Percentiles rank a stretch among this genome's conserved stretches.
phyloP scores from a whole-genome alignment of 805 yeast genomes.

The Ogataea pilisensis region DNA sequence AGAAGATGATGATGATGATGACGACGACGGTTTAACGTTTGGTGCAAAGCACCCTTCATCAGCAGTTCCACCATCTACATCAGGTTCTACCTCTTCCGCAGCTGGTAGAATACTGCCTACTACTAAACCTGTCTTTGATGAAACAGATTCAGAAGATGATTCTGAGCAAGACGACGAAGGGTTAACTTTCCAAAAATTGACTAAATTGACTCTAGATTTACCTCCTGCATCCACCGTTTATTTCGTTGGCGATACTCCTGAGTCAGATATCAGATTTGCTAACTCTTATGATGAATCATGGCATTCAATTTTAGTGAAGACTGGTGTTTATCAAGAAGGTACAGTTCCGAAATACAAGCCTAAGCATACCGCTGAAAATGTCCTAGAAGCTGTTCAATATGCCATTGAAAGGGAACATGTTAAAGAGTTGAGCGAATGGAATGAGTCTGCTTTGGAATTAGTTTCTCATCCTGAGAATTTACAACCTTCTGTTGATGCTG shows the following conservation, averaged over 20 bases:
- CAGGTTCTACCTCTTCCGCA: conserved; percentile 2
- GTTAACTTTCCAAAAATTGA: conserved; percentile 41
- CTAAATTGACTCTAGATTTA: conserved; percentile 47
- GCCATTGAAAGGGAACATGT: conserved; percentile 80
- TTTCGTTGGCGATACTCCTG: conserved; percentile 89
- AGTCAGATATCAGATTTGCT: conserved; percentile 83
- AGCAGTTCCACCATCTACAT: conserved; percentile 5
- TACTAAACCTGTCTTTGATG: conserved; percentile 21
- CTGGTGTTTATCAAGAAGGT: conserved; percentile 83
- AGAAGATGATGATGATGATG: conserved; percentile 19
- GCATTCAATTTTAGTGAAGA: conserved; percentile 80
- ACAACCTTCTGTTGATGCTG: conserved; percentile 48
- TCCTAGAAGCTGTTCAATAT: conserved; percentile 75
- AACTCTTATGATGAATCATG: conserved; percentile 81
- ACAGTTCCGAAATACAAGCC: conserved; percentile 77
- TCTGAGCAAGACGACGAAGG: conserved; percentile 39
- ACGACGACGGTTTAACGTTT: conserved; percentile 20
- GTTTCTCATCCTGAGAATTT: conserved; percentile 11
- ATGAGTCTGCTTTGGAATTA: conserved; percentile 32
- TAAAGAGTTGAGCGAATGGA: conserved; percentile 73
- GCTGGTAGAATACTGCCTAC: neutral
- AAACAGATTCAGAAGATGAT: conserved; percentile 30
- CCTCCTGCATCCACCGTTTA: conserved; percentile 86
- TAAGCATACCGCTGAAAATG: conserved; percentile 67
- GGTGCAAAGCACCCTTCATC: conserved; percentile 8